Percentiles rank a stretch among this genome's conserved stretches.
Evolutionary conservation across 1,284 basidiomycete genomes (phyloP).

Genomic region (Sphaerobolus stellatus): DNA sequence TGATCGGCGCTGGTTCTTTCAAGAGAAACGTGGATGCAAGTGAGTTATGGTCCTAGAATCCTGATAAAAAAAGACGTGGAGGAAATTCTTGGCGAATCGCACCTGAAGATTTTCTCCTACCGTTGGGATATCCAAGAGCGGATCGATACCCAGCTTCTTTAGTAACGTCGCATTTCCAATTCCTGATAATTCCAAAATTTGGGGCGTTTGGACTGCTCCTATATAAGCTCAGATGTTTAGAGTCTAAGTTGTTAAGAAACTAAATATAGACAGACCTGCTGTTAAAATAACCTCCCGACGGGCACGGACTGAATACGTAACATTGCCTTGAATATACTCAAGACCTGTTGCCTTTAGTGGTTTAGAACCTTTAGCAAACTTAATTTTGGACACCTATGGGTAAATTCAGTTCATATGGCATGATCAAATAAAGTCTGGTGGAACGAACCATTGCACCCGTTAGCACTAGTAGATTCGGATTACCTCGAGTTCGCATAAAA

Average conservation of each 20-base stretch:
- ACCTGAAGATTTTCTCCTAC: conserved; percentile 36
- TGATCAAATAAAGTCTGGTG: no score
- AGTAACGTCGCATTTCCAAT: conserved; percentile 31
- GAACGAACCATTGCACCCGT: no score
- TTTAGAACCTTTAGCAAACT: no score
- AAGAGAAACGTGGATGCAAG: no score
- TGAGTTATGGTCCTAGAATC: background rate
- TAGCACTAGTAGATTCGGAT: no score
- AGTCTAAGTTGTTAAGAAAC: background rate
- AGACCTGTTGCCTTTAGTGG: conserved; percentile 33
- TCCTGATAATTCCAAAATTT: conserved; percentile 31
- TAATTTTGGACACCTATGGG: no score
- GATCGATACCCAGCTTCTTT: conserved; percentile 24
- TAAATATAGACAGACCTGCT: background rate
- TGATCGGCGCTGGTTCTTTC: background rate
- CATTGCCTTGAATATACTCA: conserved; percentile 28
- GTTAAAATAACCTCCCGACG: conserved; percentile 4
- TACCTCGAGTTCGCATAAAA: no score
- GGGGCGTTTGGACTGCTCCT: conserved; percentile 37
- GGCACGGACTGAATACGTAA: conserved; percentile 24
- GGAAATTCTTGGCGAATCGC: conserved; percentile 1
- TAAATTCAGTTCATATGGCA: no score
- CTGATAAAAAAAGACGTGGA: background rate
- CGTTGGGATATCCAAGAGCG: conserved; percentile 31
- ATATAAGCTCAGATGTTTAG: background rate